phyloP scores from a whole-genome alignment of 768 basidiomycete genomes.

The Mycena chlorophos region DNA sequence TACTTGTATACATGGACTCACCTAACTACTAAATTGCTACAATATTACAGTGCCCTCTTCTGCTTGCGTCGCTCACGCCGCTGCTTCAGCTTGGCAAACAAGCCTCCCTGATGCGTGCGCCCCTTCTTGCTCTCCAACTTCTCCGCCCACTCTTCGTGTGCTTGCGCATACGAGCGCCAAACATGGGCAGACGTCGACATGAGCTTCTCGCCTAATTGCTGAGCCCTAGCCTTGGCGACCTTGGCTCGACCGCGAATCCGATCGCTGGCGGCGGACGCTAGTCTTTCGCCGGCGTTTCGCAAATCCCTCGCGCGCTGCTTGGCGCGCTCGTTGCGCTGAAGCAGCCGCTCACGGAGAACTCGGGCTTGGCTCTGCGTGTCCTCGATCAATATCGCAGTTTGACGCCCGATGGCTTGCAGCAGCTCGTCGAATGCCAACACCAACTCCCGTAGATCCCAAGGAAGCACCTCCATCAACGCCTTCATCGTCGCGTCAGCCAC shows the following conservation, averaged over 20 bases:
- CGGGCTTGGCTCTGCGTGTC: constrained; percentile 51
- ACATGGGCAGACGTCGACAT: constrained; percentile 30
- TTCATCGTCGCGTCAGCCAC: constrained; percentile 49
- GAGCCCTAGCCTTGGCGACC: constrained; percentile 44
- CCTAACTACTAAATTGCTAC: constrained; percentile 14
- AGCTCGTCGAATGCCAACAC: constrained; percentile 61
- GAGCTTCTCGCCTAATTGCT: constrained; percentile 39
- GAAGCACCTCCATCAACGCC: constrained; percentile 43
- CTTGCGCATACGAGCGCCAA: constrained; percentile 34
- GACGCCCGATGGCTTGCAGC: constrained; percentile 48
- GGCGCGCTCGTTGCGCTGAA: constrained; percentile 53
- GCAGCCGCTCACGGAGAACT: constrained; percentile 45
- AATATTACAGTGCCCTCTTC: background rate
- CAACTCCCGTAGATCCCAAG: constrained; percentile 56
- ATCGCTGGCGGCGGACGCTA: constrained; percentile 45
- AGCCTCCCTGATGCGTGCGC: constrained; percentile 3
- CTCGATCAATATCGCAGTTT: constrained; percentile 46
- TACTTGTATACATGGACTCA: background rate
- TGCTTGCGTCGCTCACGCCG: constrained; percentile 8
- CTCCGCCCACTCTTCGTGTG: constrained; percentile 34
- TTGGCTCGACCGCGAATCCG: constrained; percentile 42
- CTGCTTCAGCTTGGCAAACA: constrained; percentile 22
- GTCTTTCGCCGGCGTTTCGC: constrained; percentile 47
- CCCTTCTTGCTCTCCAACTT: constrained; percentile 19
- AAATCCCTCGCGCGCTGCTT: constrained; percentile 54